Base-by-base conservation (phyloP, 169 alveolate genomes). In the Cryptosporidium sp. region DNA sequence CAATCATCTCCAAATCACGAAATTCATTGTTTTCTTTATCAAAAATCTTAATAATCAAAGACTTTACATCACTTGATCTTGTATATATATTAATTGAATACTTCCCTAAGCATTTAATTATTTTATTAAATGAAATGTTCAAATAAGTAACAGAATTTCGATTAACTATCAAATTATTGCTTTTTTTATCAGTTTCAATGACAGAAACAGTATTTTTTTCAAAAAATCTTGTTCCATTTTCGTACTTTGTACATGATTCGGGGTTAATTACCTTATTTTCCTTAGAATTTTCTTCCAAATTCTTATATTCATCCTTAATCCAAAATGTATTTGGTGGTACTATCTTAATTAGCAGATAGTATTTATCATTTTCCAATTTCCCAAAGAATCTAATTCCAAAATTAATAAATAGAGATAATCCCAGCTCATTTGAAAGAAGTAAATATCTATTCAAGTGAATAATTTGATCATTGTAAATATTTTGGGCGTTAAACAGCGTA, bases 271-370 rank as follows among this genome's bases (percentile, higher is more conserved):
- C 62, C 21, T 58, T 61, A 35, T 21, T 39, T 35, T 12, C 10
- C 9, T 14, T 48, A 44, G 33, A 18, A 21, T 80, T 80, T 42
- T 45, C 42, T 8, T 56, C 72, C 7, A 2, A 1, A 9, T 39
- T 35, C 26, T 18, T 23, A 31, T 56, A 35, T 10, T 73, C 45
- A 62, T 80, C 89, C 26, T 80, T 80, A 16, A 31, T 18, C 89
- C 89, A 80, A 39, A 80, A 80, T 61, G 75, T 45, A 12, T 65
- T 29, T 21, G 89, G 89, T 29, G 89, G 89, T 8, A 60, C 56
- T 29, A 80, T 44, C 21, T 65, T 80, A 21, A 80, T 42, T 23
- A 80, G 60, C 33, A 60, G 23, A 60, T 65, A 80, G 68, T 80
- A 80, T 45, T 62, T 80, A 16, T 62, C 52, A 65, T n/a, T 18